These are phyloP conservation scores for Tagetes erecta DNA, from an alignment of 129 eudicot genomes.

Conservation along the genomic window DNA sequence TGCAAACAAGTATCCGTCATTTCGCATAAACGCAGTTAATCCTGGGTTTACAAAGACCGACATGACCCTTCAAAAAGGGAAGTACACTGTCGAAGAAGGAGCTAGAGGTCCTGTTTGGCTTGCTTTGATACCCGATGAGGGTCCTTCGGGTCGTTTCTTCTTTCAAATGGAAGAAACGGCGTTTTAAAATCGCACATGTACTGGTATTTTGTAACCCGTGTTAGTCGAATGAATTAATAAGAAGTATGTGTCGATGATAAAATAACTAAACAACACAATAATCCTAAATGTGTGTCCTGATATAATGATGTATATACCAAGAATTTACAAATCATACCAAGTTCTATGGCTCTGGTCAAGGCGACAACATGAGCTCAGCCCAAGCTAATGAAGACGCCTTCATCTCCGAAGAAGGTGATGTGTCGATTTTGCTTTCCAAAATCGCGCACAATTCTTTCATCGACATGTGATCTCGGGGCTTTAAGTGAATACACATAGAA, in stretches of 20 bases:
- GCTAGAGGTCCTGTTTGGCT: conserved; percentile 27
- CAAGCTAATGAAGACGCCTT: conserved; percentile 82
- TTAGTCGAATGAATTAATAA: too few relatives aligned
- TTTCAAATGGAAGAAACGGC: conserved; percentile 21
- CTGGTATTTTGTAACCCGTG: background rate
- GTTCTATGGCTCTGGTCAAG: conserved; percentile 37
- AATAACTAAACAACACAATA: conserved; percentile 23
- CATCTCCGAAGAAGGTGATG: conserved; percentile 69
- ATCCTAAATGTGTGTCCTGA: conserved; percentile 6
- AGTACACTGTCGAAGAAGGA: conserved; percentile 20
- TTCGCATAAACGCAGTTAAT: conserved; percentile 13
- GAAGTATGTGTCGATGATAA: too few relatives aligned
- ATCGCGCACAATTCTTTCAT: conserved; percentile 65
- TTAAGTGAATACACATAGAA: conserved; percentile 54
- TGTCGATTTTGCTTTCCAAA: conserved; percentile 70
- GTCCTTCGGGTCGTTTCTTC: conserved; percentile 27
- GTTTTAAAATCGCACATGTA: background rate
- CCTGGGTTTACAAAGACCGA: conserved; percentile 26
- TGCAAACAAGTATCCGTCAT: conserved; percentile 12
- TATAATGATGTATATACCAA: conserved; percentile 13
- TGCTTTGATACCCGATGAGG: conserved; percentile 18
- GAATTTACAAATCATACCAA: conserved; percentile 27
- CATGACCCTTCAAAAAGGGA: conserved; percentile 18
- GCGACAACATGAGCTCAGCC: conserved; percentile 88
- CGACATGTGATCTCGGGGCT: conserved; percentile 44